Evolutionary conservation across 2,329 filamentous ascomycete species (phyloP), one percentile per base, ranked within the genome.

Genomic region (Esteya vermicola): DNA sequence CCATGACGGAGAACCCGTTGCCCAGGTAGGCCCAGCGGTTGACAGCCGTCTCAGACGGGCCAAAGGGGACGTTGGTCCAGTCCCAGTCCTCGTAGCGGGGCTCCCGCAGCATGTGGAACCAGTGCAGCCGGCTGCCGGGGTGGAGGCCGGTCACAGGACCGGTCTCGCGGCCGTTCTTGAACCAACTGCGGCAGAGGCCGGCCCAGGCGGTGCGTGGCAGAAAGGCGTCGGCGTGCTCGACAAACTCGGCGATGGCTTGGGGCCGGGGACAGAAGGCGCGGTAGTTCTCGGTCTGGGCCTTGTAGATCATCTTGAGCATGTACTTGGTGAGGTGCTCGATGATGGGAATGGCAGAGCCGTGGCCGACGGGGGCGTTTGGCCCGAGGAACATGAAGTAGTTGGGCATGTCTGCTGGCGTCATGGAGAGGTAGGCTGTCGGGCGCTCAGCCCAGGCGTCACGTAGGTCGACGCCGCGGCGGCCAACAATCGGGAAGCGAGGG

Each of bases 1-100:
- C 63, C 2, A 55, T 59, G 43, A 62, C 57, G 28, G 58, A 63
- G 45, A 60, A 59, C 1, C 64, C 63, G 49, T 63, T 63, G 42
- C 48, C 48, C 9, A 50, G 85, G 75, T 79, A 44, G 4, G 37
- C 42, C 36, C 40, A 50, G 1, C 48, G 39, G 35, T 50, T 47
- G 52, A 82, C 60, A 76, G 22, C 38, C n/a, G n/a, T n/a, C n/a
- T n/a, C n/a, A n/a, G n/a, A n/a, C n/a, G n/a, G n/a, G n/a, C n/a
- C n/a, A n/a, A n/a, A n/a, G 7, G 18, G 26, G 26, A 4, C 10
- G 26, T 14, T 36, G 27, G 33, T 34, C 42, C 40, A 46, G 26
- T 45, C 41, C 33, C 34, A 48, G 39, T 48, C 46, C 40, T 48
- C 46, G 28, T 42, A 46, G 2, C 44, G 40, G 4, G 44, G 44